These are phyloP conservation scores for Didymellaceae sp. DNA, from an alignment of 2,329 filamentous ascomycete genomes.

Conservation along the genomic window DNA sequence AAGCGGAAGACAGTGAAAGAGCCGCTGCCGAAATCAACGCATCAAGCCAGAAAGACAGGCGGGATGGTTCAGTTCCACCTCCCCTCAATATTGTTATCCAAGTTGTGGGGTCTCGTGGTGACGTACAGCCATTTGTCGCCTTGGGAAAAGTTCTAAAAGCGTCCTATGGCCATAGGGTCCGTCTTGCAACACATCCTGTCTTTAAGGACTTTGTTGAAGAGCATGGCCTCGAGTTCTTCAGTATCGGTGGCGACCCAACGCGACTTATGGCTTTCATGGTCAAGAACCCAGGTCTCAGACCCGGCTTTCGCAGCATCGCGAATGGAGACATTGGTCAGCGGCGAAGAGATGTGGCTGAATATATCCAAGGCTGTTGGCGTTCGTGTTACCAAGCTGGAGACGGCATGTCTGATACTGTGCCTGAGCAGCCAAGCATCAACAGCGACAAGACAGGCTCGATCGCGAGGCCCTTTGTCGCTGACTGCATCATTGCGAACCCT, in stretches of 20 bases:
- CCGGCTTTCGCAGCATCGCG: background rate
- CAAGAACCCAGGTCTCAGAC: conserved; percentile 52
- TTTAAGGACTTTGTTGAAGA: background rate
- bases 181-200: background rate
- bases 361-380: conserved; percentile 28
- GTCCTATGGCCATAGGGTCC: background rate
- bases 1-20: background rate
- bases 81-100: background rate
- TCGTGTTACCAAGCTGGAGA: conserved; percentile 39
- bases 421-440: conserved; percentile 32
- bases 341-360: conserved; percentile 2
- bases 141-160: background rate
- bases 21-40: background rate
- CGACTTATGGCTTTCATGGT: conserved; percentile 60
- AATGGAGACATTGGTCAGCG: conserved; percentile 4
- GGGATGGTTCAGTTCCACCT: background rate
- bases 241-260: conserved; percentile 41
- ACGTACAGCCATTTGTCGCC: background rate
- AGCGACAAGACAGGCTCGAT: conserved; percentile 34
- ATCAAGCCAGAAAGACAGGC: background rate
- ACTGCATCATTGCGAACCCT: conserved; percentile 78
- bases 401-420: conserved; percentile 38
- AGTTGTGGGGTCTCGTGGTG: background rate
- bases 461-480: conserved; percentile 74
- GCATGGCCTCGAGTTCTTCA: conserved; percentile 42